Conservation (phyloP, 371 early-diverging fungal genomes). For the Rhizopus sp. region DNA sequence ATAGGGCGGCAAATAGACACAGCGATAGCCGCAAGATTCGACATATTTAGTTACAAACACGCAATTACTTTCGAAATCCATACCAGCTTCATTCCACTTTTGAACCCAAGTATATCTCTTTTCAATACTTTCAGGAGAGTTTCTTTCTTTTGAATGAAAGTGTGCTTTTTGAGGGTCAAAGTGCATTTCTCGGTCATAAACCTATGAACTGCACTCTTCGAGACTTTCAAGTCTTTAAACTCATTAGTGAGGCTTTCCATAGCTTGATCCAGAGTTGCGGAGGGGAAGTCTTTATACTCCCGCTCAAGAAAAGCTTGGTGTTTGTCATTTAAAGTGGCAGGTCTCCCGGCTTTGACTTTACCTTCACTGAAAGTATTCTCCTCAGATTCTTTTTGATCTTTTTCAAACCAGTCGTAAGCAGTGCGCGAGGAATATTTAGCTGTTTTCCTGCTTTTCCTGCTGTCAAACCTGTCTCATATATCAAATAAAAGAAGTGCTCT, state of each 20-base stretch:
- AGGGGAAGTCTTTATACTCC: not conserved
- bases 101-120: no score
- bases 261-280: not conserved
- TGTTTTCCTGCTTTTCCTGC: conserved; percentile 14
- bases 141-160: no score
- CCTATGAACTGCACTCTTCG: no score
- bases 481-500: conserved; percentile 4
- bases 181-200: no score
- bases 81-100: no score
- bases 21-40: no score
- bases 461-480: conserved; percentile 9
- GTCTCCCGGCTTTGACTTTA: not conserved
- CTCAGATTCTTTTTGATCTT: conserved; percentile 2
- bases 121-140: no score
- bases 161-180: no score
- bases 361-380: not conserved
- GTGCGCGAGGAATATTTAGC: conserved; percentile 6
- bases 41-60: no score
- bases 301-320: not conserved
- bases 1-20: no score
- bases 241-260: no score
- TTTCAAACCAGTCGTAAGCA: conserved; percentile 13
- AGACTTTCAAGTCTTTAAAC: not conserved
- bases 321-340: not conserved
- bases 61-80: no score